Base-by-base conservation (phyloP, 108 stramenopile species). In the Aureococcus anophagefferens region DNA sequence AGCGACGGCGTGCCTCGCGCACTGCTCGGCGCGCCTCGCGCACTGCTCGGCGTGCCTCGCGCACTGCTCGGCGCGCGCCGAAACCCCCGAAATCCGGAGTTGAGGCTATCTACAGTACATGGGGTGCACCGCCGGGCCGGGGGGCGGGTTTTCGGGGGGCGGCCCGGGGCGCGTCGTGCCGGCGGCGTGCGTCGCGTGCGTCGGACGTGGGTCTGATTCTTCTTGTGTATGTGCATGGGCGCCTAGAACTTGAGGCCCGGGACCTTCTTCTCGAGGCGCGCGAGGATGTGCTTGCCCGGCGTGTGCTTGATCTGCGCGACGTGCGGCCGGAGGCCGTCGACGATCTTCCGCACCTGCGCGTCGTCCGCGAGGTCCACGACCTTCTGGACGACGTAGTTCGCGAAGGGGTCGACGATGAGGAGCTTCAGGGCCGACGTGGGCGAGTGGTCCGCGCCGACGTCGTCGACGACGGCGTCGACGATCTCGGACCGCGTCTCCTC, bases 391-490 rank as follows among this genome's bases (percentile, higher is more conserved):
- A 92, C 91, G 65, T 92, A 98, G 80, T 98, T 98, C 30, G 94
- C 97, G 68, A 94, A 98, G 3, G 95, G 93, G 79, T 98, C 97
- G 30, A 91, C 90, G 88, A 98, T 95, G 65, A 98, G 87, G 14
- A 95, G 79, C 70, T 93, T 84, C 63, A 94, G 86, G 46, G 85
- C 51, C 17, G 78, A 78, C 0, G 70, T 70, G 0, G 4, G 0
- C 0, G 29, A 21, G 31, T 25, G 67, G 29, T 1, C 16, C 30
- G 64, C 59, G 34, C 66, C 74, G 16, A 66, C 76, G 32, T 87
- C 87, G 33, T 80, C 70, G 36, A 89, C 87, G n/a, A 85, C 76
- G 80, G 84, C 72, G 34, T 59, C 73, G 29, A 86, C 76, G 32
- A 87, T 72, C 29, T 67, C 74, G 46, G 67, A 62, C 63, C 96